Conservation (phyloP, 805 yeast genomes). For the Wickerhamomyces sydowiorum region DNA sequence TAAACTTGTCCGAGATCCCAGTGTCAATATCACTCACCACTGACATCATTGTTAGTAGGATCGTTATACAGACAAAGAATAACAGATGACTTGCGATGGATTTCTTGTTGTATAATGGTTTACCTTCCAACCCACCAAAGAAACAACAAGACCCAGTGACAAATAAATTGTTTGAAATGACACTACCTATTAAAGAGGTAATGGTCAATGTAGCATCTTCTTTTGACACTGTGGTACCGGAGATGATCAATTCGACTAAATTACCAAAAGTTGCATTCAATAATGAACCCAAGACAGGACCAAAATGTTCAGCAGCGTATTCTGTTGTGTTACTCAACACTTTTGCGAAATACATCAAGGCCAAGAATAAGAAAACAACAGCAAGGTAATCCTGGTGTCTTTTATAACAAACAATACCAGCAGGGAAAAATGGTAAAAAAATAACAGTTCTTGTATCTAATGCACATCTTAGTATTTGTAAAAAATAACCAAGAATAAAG, state of each 20-base stretch:
- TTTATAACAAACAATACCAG: conserved; percentile 15
- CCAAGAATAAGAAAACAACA: conserved; percentile 16
- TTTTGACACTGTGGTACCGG: conserved; percentile 41
- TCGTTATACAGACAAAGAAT: conserved; percentile 14
- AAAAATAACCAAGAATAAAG: conserved; percentile 9
- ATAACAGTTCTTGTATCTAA: conserved; percentile 15
- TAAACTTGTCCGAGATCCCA: conserved; percentile 8
- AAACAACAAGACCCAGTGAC: conserved; percentile 20
- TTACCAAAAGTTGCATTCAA: conserved; percentile 48
- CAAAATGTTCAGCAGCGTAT: conserved; percentile 17
- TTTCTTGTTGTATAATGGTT: conserved; percentile 9
- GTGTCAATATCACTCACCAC: conserved; percentile 14
- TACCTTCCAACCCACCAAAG: conserved; percentile 18
- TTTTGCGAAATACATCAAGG: conserved; percentile 19
- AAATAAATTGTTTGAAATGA: conserved; percentile 39
- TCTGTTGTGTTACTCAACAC: conserved; percentile 19
- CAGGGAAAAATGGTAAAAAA: conserved; percentile 16
- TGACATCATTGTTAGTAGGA: conserved; percentile 13
- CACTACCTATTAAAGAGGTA: conserved; percentile 43
- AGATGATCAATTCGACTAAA: conserved; percentile 44
- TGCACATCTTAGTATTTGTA: conserved; percentile 12
- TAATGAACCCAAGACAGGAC: conserved; percentile 41
- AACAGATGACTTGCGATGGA: conserved; percentile 12
- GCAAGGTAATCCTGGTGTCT: conserved; percentile 11
- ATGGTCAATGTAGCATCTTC: conserved; percentile 43